A percentile compares a stretch with the other conserved stretches of the same genome.
phyloP scores from a whole-genome alignment of 192 early-diverging fungal species.

The Mortierella alpina region DNA sequence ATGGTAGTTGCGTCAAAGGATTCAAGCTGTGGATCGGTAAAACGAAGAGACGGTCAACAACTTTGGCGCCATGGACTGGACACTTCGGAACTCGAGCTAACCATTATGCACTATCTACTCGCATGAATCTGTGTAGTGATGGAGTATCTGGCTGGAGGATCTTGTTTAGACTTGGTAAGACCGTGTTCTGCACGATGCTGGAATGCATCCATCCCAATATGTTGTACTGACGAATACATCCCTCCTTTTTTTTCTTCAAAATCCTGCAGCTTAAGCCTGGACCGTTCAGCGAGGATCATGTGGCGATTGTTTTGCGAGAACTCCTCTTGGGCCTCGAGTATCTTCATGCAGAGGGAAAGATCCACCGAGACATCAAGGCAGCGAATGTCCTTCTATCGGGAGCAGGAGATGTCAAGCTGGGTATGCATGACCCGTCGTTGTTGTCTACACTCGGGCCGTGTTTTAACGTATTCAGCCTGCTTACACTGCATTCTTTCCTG shows the following conservation, averaged over 20 bases:
- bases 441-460: background rate
- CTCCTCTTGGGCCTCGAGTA: constrained; percentile 91
- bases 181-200: background rate
- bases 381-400: constrained; percentile 83
- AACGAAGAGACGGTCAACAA: background rate
- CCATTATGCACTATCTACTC: background rate
- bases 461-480: background rate
- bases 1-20: constrained; percentile 61
- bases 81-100: background rate
- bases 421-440: constrained; percentile 6
- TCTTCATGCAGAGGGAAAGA: constrained; percentile 91
- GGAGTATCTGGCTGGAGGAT: constrained; percentile 64
- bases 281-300: constrained; percentile 57
- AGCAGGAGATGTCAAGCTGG: constrained; percentile 58
- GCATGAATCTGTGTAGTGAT: constrained; percentile 45
- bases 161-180: constrained; percentile 60
- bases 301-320: constrained; percentile 80
- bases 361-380: constrained; percentile 96
- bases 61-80: background rate
- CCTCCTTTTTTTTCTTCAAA: background rate
- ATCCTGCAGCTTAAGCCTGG: constrained; percentile 56
- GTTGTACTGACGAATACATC: constrained; percentile 5
- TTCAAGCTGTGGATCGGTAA: constrained; percentile 67
- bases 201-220: background rate
- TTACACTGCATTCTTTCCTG: background rate